Base-by-base conservation (phyloP, 106 monocot species). In the Platanthera guangdongensis region DNA sequence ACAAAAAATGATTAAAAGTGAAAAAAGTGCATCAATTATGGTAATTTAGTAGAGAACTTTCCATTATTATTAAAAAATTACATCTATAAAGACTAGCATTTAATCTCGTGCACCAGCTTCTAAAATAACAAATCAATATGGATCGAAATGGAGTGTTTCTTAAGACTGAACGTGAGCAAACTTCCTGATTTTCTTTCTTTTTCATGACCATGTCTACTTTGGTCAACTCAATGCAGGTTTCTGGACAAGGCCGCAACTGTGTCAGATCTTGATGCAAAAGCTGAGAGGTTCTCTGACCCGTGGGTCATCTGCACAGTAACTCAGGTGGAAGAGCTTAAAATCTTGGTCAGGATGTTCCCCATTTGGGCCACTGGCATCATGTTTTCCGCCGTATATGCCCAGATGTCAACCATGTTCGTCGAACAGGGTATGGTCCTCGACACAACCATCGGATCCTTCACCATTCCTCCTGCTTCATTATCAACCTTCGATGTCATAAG, bases 381-480 rank as follows among this genome's bases (percentile, higher is more conserved):
- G 2, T 91, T 88, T 79, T 81, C 81, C 2, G 85, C 86, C 0
- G 86, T 91, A 1, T 84, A 84, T 70, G 83, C 86, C 22, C 88
- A 91, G 39, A 83, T 77, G 16, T 83, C 88, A 46, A 75, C 87
- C 16, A 85, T 91, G 88, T 91, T 91, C 50, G 50, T 91, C 1
- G 86, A 91, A 74, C 91, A 91, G 74, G 91, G 91, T 19, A 86
- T 86, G 91, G 86, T 86, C 74, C 79, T 91, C 3, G 74, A 91
- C 49, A 88, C 76, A 7, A 46, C 16, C 0, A 39, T 86, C 8
- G 86, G 82, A 30, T 80, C 84, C 51, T 82, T 91, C 76, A 59
- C 79, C 25, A 82, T 91, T 6, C 91, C 91, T 47, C 91, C 91
- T 16, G 91, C 91, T 12, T 88, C 91, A 12, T 57, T 91, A 19